Evolutionary conservation across 305 asterid species (phyloP), one percentile per base, ranked within the genome.

Genomic region (Solanum aculeatissimum): DNA sequence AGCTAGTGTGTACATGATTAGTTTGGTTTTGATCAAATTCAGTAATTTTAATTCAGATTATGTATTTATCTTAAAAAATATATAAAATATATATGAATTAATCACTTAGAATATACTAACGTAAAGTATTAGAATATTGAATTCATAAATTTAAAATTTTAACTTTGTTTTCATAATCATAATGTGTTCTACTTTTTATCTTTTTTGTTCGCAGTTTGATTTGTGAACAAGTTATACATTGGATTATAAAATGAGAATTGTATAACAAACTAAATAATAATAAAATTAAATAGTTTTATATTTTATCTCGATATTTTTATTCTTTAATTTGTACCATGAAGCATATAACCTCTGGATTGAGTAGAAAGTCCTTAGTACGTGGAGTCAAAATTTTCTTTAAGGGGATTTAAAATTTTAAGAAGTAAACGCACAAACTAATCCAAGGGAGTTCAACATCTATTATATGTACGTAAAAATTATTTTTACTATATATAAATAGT

Each of bases 1-100:
- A 14, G 55, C 55, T 14, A 14, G n/a, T 63, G 18, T 1, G 38
- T 71, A 3, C 51, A 12, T 42, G 7, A 71, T 21, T 7, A 10
- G 69, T 60, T 23, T 43, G 2, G 49, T 45, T 7, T 21, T 0
- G 4, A 2, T 0, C 0, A 0, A 29, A 65, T 1, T 65, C 1
- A 65, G 15, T 65, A 15, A 65, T 68, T 35, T 68, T 0, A 35
- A 68, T 35, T 3, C 1, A 68, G 3, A 32, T 68, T 32, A 66
- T 66, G 10, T 15, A 32, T 66, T 29, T 2, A 0, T 29, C n/a
- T 29, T 65, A 1, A 60, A 2, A 42, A 0, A 60, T 60, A 23
- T 60, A 60, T 18, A 16, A 10, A 16, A 54, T 4, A 15, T 15
- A 7, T 51, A 51, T 15, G n/a, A 15, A 51, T 51, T 15, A 51